Percentiles rank a stretch among this genome's conserved stretches.
phyloP scores from a whole-genome alignment of 306 rosid species.

The Vigna radiata region DNA sequence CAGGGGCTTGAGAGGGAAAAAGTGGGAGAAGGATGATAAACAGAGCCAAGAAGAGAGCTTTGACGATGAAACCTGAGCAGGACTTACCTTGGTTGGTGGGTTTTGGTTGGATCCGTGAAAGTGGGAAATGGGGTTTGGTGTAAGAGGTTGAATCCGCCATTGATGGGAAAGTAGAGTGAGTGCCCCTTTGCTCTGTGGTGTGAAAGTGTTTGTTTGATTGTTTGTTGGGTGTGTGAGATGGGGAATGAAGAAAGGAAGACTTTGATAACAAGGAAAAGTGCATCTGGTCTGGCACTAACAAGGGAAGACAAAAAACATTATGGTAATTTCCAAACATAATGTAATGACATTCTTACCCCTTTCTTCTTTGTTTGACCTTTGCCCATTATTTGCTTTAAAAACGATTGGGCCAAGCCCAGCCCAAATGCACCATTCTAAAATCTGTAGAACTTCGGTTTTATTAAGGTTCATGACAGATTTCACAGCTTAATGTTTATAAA shows the following conservation, averaged over 20 bases:
- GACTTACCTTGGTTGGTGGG: constrained; percentile 62
- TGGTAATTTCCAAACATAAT: constrained; percentile 22
- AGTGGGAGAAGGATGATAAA: constrained; percentile 59
- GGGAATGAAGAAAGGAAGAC: constrained; percentile 56
- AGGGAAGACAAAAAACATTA: constrained; percentile 6
- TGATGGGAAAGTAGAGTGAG: constrained; percentile 32
- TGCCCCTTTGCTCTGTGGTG: constrained; percentile 3
- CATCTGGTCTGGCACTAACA: constrained; percentile 24
- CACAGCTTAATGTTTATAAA: background rate
- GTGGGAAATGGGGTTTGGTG: constrained; percentile 57
- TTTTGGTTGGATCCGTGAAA: constrained; percentile 50
- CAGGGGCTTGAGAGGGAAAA: constrained; percentile 96
- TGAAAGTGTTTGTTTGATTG: background rate
- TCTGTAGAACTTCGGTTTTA: background rate
- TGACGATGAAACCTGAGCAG: constrained; percentile 56
- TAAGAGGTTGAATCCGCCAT: constrained; percentile 70
- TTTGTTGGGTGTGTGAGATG: constrained; percentile 14
- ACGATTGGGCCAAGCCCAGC: constrained; percentile 18
- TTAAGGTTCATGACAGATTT: no score
- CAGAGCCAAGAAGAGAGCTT: constrained; percentile 58
- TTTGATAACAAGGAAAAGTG: constrained; percentile 52
- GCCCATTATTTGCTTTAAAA: background rate
- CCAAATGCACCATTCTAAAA: background rate
- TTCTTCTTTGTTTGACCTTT: background rate
- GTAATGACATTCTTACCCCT: constrained; percentile 30